These are phyloP conservation scores for Crassisporium funariophilum DNA, from an alignment of 768 basidiomycete genomes.

Conservation along the genomic window DNA sequence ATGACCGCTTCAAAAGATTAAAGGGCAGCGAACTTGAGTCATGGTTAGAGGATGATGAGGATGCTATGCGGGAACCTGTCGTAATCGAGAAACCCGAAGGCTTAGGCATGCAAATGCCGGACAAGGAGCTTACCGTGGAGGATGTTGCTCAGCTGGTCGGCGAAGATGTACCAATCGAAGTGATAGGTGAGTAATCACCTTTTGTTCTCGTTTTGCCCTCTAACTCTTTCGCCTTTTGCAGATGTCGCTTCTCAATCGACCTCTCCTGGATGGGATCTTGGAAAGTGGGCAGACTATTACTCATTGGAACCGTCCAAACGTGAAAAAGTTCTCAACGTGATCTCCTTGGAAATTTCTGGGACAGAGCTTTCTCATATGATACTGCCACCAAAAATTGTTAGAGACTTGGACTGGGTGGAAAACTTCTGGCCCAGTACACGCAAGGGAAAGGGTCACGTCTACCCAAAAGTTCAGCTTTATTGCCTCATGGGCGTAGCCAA, in stretches of 20 bases:
- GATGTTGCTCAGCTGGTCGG: slow-evolving; percentile 85
- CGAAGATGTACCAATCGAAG: slow-evolving; percentile 78
- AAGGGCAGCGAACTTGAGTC: slow-evolving; percentile 66
- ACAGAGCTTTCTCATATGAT: slow-evolving; percentile 80
- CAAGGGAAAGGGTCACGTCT: slow-evolving; percentile 70
- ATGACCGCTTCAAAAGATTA: slow-evolving; percentile 68
- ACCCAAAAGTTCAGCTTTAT: slow-evolving; percentile 95
- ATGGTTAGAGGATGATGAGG: slow-evolving; percentile 75
- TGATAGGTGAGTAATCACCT: slow-evolving; percentile 67
- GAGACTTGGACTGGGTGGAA: slow-evolving; percentile 97
- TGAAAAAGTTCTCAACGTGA: slow-evolving; percentile 93
- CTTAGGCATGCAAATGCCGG: slow-evolving; percentile 90
- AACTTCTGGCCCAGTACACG: slow-evolving; percentile 87
- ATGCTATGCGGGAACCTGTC: slow-evolving; percentile 81
- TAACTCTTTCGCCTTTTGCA: slow-evolving; percentile 23
- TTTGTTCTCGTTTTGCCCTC: neutral
- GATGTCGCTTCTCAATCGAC: slow-evolving; percentile 91
- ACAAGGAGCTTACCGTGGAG: slow-evolving; percentile 65
- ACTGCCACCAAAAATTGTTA: slow-evolving; percentile 78
- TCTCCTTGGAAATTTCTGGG: slow-evolving; percentile 91
- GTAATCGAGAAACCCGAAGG: slow-evolving; percentile 78
- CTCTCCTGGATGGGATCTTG: slow-evolving; percentile 85
- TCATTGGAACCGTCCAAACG: slow-evolving; percentile 63
- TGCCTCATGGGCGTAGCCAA: slow-evolving; percentile 94
- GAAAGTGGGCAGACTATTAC: slow-evolving; percentile 90